A percentile compares a stretch with the other conserved stretches of the same genome.
phyloP scores from a whole-genome alignment of 1,284 basidiomycete genomes.

The Ceratobasidium sp. region DNA sequence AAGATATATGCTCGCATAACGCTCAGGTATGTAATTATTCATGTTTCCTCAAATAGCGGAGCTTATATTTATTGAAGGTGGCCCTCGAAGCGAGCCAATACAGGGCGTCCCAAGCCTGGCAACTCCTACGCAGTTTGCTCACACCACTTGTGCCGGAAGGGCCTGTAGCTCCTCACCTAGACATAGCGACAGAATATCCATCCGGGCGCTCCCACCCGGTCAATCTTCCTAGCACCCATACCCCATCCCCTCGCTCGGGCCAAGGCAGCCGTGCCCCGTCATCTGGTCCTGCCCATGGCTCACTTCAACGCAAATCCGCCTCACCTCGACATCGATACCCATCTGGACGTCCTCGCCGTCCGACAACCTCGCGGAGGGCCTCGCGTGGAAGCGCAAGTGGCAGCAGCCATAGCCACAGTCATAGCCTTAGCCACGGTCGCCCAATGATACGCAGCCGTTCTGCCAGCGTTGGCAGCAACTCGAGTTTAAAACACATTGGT shows the following conservation, averaged over 20 bases:
- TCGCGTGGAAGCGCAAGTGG: slow-evolving; percentile 46
- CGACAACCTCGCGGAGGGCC: slow-evolving; percentile 39
- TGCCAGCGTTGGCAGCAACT: slow-evolving; percentile 38
- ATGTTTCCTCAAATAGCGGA: not conserved
- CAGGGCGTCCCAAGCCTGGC: slow-evolving; percentile 78
- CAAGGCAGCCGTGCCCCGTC: slow-evolving; percentile 40
- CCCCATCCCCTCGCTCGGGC: slow-evolving; percentile 40
- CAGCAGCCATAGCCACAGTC: slow-evolving; percentile 40
- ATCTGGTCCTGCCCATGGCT: slow-evolving; percentile 26
- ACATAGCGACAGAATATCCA: slow-evolving; percentile 14
- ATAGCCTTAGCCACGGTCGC: slow-evolving; percentile 1
- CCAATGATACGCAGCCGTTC: slow-evolving; percentile 40
- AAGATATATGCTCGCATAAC: slow-evolving; percentile 62
- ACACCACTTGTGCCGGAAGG: slow-evolving; percentile 61
- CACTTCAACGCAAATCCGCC: slow-evolving; percentile 20
- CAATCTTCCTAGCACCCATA: slow-evolving; percentile 35
- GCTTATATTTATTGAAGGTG: slow-evolving; percentile 17
- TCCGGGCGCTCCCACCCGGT: slow-evolving; percentile 37
- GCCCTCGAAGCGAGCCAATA: slow-evolving; percentile 65
- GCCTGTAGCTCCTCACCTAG: not conserved
- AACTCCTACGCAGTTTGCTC: slow-evolving; percentile 72
- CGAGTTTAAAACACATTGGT: slow-evolving; percentile 65
- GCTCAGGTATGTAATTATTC: slow-evolving; percentile 51
- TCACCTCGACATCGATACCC: slow-evolving; percentile 43
- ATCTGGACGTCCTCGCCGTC: slow-evolving; percentile 26